Evolutionary conservation across 2,329 filamentous ascomycete species (phyloP), one percentile per base, ranked within the genome.

Genomic region (Rhytidhysteron rufulum): DNA sequence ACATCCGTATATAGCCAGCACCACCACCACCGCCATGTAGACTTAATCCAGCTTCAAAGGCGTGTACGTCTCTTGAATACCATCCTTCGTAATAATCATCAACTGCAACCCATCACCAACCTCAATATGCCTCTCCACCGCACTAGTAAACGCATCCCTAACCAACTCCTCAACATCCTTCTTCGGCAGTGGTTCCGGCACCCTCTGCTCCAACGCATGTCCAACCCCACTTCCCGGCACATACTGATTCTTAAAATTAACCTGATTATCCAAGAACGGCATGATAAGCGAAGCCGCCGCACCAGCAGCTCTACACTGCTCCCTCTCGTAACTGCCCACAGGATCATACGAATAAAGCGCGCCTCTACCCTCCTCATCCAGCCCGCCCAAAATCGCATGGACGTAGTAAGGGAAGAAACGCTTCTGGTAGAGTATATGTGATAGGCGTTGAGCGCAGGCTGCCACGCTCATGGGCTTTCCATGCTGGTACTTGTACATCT

Each of bases 401-500:
- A 94, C 88, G 69, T 98, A 98, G 80, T 95, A 98, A 17, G 93
- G 93, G 76, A 98, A 98, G 77, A 98, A 98, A 35, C 93, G 88
- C 75, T 97, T 97, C 68, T 83, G 78, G 75, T 98, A 98, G 42
- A 98, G 82, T 52, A 98, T 94, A 34, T 94, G 96, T 30, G 88
- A 91, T 46, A 98, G 78, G 41, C 91, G 83, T 72, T 97, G 91
- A 41, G 93, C 94, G 70, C 91, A 97, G 35, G 93, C 93, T 59
- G 88, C 85, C 60, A 97, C 86, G 49, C 81, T 85, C 85, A 98
- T 98, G 51, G 88, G 82, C 76, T 97, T 98, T 69, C 88, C 88
- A 68, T 97, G 91, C 66, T 94, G 89, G 75, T 96, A 96, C 60
- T 86, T 87, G 80, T 97, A 97, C 85, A 97, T 95, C 77, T 95